Evolutionary conservation across 176 grass and related monocot genomes (phyloP), one percentile per base, ranked within the genome.

Genomic region (Puccinellia tenuiflora): DNA sequence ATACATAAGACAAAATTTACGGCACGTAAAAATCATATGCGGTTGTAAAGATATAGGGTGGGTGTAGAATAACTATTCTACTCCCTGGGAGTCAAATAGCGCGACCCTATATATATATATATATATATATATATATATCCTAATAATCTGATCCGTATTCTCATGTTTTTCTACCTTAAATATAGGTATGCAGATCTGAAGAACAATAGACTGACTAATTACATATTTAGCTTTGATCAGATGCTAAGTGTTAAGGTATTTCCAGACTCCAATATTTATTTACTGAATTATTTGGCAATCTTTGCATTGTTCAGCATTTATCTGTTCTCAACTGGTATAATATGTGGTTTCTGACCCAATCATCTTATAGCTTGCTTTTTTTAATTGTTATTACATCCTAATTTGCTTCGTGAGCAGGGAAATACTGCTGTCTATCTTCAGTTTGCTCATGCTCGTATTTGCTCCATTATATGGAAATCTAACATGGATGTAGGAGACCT

Each of bases 401-500:
- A 60, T 82, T 63, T 55, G 50, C 5, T 82, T 25, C 67, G 56
- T 93, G 71, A 68, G 22, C 86, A 96, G 93, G 93, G 93, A 86
- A 99, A 99, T 76, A 99, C 96, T 40, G 93, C 93, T 77, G 96
- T 98, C 45, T 99, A 99, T 85, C 82, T 99, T 25, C 86, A 95
- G 80, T 99, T 95, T 76, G 93, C 96, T 60, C 93, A 99, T 86
- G 93, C 96, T 81, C 91, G 96, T n/a, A 99, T 99, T 83, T 96
- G 92, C 75, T 96, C 96, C 74, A 99, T 99, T 60, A 93, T 99
- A 45, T 89, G 75, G 64, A 98, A 90, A 91, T 95, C 96, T 15
- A 91, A 86, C 54, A 99, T 84, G 85, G 87, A 92, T 78, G 80
- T 94, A 79, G 87, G 93, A 81, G 89, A 88, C 38, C 74, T 99